Evolutionary conservation across 306 rosid species (phyloP).

Genomic region (Sesbania bispinosa): DNA sequence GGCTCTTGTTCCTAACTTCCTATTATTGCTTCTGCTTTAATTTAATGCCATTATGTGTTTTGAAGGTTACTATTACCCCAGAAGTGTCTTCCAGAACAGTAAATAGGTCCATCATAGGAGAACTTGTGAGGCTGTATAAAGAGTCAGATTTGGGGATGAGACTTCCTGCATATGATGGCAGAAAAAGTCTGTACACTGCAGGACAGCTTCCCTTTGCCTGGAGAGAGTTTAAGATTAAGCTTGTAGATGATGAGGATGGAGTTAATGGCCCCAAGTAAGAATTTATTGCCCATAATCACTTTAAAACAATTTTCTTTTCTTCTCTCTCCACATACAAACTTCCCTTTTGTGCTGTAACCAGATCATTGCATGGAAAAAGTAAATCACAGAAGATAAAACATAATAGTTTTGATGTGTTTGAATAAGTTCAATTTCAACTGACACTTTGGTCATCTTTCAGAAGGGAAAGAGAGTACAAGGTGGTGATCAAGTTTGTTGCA

Average conservation of each 20-base stretch:
- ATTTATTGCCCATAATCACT: slow-evolving; percentile 19
- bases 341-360: background rate
- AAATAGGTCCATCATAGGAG: slow-evolving; percentile 84
- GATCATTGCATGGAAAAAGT: background rate
- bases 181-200: slow-evolving; percentile 91
- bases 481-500: slow-evolving; percentile 86
- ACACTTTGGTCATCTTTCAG: slow-evolving; percentile 37
- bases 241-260: slow-evolving; percentile 63
- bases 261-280: slow-evolving; percentile 69
- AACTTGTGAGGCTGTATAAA: slow-evolving; percentile 73
- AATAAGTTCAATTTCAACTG: slow-evolving; percentile 12
- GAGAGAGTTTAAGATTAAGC: slow-evolving; percentile 78
- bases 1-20: slow-evolving; percentile 55
- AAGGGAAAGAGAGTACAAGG: slow-evolving; percentile 72
- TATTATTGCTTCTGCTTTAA: slow-evolving; percentile 38
- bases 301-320: background rate
- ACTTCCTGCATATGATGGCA: slow-evolving; percentile 94
- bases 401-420: background rate
- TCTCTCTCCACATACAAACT: background rate
- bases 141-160: slow-evolving; percentile 83
- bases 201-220: slow-evolving; percentile 86
- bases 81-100: slow-evolving; percentile 76
- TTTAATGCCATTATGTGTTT: slow-evolving; percentile 32
- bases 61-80: slow-evolving; percentile 75
- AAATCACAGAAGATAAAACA: background rate